Percentiles rank a stretch among this genome's conserved stretches.
Evolutionary conservation across 2,329 filamentous ascomycete species (phyloP).

Genomic region (Botrytis sinoallii): DNA sequence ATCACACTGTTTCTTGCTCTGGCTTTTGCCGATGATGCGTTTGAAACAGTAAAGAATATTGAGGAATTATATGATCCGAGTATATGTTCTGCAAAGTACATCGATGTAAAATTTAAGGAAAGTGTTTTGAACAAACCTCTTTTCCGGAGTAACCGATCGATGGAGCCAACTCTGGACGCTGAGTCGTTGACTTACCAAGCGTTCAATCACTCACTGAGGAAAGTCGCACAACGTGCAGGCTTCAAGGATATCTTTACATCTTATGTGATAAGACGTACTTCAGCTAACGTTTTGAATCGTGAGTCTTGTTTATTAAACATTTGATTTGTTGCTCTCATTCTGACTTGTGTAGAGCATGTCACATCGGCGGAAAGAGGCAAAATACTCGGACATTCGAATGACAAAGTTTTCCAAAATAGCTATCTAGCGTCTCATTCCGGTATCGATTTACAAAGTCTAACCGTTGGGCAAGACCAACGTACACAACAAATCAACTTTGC

Average conservation of each 20-base stretch:
- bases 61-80: not conserved
- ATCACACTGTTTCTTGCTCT: not conserved
- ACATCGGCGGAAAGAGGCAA: not conserved
- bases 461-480: not conserved
- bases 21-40: not conserved
- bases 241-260: not conserved
- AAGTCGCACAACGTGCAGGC: not conserved
- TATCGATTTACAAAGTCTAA: not conserved
- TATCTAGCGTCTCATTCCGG: not conserved
- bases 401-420: not conserved
- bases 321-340: not conserved
- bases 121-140: not conserved
- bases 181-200: not conserved
- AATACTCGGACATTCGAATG: not conserved
- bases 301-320: rapidly evolving
- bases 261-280: not conserved
- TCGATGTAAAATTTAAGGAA: not conserved
- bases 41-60: not conserved
- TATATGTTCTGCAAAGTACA: not conserved
- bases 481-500: not conserved
- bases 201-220: not conserved
- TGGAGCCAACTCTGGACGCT: rapidly evolving
- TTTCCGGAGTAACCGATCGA: not conserved
- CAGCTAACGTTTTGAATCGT: not conserved
- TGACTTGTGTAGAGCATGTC: not conserved